Percentiles rank a stretch among this genome's conserved stretches.
phyloP scores from a whole-genome alignment of 768 basidiomycete genomes.

The Xerocomellus amylosporus region DNA sequence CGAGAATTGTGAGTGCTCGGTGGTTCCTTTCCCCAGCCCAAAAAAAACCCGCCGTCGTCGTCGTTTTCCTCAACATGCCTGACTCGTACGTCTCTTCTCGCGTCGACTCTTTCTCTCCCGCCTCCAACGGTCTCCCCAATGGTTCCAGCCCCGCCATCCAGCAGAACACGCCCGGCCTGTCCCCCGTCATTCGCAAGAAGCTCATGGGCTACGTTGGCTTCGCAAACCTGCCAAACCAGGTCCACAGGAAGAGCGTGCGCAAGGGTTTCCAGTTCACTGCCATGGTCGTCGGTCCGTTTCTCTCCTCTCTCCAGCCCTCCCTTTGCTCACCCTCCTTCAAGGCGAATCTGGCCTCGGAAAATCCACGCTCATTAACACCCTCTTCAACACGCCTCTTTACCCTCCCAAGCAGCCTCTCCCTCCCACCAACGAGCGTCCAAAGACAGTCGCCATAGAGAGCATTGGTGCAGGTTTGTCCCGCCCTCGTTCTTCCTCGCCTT shows the following conservation, averaged over 20 bases:
- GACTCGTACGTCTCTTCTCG: slow-evolving; percentile 69
- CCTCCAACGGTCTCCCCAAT: slow-evolving; percentile 58
- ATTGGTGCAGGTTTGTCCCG: slow-evolving; percentile 82
- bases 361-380: slow-evolving; percentile 97
- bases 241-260: slow-evolving; percentile 96
- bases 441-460: slow-evolving; percentile 97
- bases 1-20: neutral
- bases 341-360: slow-evolving; percentile 99
- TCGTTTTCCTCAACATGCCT: slow-evolving; percentile 47
- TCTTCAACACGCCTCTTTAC: slow-evolving; percentile 97
- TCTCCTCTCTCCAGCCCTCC: slow-evolving; percentile 7
- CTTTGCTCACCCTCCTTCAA: slow-evolving; percentile 29
- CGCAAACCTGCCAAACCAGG: slow-evolving; percentile 98
- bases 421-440: slow-evolving; percentile 82
- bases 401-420: slow-evolving; percentile 80
- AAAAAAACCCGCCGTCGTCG: slow-evolving; percentile 40
- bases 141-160: slow-evolving; percentile 62
- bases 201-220: slow-evolving; percentile 95
- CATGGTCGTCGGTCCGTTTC: slow-evolving; percentile 94
- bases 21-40: slow-evolving; percentile 43
- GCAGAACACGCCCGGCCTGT: slow-evolving; percentile 28
- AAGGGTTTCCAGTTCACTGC: slow-evolving; percentile 99
- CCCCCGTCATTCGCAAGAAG: slow-evolving; percentile 74
- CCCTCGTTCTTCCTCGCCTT: neutral
- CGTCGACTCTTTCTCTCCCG: slow-evolving; percentile 54